Percentiles rank a stretch among this genome's conserved stretches.
Evolutionary conservation across 495 filamentous ascomycete species (phyloP).

Genomic region (Cryomyces antarcticus): DNA sequence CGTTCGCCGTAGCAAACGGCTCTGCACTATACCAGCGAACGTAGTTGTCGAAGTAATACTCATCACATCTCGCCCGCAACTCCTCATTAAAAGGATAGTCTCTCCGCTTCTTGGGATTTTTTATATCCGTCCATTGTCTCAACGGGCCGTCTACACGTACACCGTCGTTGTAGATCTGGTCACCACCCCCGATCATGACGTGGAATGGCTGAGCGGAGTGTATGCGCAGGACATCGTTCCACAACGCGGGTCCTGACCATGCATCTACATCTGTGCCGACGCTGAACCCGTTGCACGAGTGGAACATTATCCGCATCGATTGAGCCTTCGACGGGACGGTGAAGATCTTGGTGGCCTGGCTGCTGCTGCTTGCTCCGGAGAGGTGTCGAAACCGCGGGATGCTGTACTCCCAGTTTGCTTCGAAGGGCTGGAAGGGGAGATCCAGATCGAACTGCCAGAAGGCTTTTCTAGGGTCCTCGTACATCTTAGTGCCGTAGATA

Average conservation of each 20-base stretch:
- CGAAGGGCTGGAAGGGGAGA: conserved; percentile 32
- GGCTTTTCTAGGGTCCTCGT: conserved; percentile 51
- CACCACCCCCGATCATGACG: conserved; percentile 88
- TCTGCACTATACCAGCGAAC: conserved; percentile 67
- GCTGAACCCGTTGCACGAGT: conserved; percentile 91
- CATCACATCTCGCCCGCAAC: conserved; percentile 59
- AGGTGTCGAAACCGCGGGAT: conserved; percentile 27
- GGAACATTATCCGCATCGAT: conserved; percentile 90
- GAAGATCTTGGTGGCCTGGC: conserved; percentile 24
- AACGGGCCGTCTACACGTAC: conserved; percentile 69
- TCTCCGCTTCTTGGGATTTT: conserved; percentile 63
- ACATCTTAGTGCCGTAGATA: conserved; percentile 45
- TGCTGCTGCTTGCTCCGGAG: conserved; percentile 20
- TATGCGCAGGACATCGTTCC: conserved; percentile 72
- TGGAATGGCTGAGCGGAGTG: conserved; percentile 59
- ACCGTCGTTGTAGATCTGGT: conserved; percentile 89
- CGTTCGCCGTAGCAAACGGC: conserved; percentile 68
- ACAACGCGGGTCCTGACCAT: conserved; percentile 64
- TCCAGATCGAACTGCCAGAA: conserved; percentile 65
- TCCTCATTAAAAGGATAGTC: conserved; percentile 54
- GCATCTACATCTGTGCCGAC: conserved; percentile 76
- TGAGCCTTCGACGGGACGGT: conserved; percentile 56
- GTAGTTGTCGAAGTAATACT: conserved; percentile 83
- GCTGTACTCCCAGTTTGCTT: conserved; percentile 40
- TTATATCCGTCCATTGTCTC: conserved; percentile 57